phyloP scores from a whole-genome alignment of 306 rosid species.

The Sicyos edulis region DNA sequence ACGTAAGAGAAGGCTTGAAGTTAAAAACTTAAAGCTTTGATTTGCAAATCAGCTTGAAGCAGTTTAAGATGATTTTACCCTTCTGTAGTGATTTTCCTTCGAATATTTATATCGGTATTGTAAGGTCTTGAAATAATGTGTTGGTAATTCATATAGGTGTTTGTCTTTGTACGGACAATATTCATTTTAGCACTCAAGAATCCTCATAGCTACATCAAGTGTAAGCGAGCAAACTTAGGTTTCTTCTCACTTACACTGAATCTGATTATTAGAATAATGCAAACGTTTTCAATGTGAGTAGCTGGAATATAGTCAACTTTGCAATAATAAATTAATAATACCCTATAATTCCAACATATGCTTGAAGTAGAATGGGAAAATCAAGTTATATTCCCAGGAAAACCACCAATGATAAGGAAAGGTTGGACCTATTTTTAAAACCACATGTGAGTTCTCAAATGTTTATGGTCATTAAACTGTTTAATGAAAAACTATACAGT shows the following conservation, averaged over 20 bases:
- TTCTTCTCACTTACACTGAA: not conserved
- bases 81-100: not conserved
- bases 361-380: not conserved
- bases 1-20: not conserved
- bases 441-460: not conserved
- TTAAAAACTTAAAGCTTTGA: conserved; percentile 3
- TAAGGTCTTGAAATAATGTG: not conserved
- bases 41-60: not conserved
- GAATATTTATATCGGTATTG: not conserved
- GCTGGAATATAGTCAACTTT: not conserved
- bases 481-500: too few relatives aligned
- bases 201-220: not conserved
- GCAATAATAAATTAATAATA: not conserved
- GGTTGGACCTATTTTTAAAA: not conserved
- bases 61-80: not conserved
- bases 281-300: not conserved
- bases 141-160: not conserved
- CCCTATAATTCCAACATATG: not conserved
- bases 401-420: not conserved
- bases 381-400: conserved; percentile 3
- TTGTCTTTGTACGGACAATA: not conserved
- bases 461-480: too few relatives aligned
- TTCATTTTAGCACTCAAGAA: not conserved
- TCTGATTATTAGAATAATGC: conserved; percentile 3
- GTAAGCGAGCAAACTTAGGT: not conserved